Percentiles rank a stretch among this genome's conserved stretches.
Evolutionary conservation across 257 asterid species (phyloP).

Genomic region (Knoxia roxburghii): DNA sequence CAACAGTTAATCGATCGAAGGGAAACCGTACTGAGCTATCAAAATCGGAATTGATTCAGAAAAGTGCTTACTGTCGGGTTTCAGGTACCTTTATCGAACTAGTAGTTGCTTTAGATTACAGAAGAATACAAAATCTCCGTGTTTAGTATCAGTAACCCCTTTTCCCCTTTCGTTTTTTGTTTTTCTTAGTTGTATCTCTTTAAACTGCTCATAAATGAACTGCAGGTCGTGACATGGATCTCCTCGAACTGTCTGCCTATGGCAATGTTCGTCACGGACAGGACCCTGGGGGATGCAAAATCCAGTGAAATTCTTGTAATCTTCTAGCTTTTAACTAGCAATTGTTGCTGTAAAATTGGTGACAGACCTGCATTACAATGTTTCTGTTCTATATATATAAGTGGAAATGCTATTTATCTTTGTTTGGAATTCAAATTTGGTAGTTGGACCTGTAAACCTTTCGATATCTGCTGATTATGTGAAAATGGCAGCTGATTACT

Average conservation of each 20-base stretch:
- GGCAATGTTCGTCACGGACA: constrained; percentile 71
- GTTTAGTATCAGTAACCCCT: no score
- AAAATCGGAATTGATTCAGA: constrained; percentile 73
- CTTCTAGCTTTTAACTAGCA: not conserved
- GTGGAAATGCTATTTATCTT: no score
- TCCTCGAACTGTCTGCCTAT: constrained; percentile 82
- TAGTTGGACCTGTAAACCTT: no score
- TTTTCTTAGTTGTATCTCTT: not conserved
- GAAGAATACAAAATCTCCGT: not conserved
- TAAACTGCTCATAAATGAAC: constrained; percentile 1
- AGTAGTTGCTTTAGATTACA: not conserved
- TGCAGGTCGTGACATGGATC: constrained; percentile 95
- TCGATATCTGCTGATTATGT: no score
- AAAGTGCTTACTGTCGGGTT: constrained; percentile 85
- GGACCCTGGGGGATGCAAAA: constrained; percentile 79
- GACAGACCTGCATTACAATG: not conserved
- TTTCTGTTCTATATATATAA: not conserved
- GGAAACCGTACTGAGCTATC: constrained; percentile 87
- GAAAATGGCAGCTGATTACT: no score
- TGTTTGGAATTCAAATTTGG: no score
- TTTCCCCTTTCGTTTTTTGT: no score
- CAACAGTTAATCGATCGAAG: constrained; percentile 85
- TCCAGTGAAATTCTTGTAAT: constrained; percentile 40
- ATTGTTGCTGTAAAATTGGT: not conserved
- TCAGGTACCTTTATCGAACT: constrained; percentile 38